Conservation (phyloP, 163 green algal species). For the Volvox carteri region DNA sequence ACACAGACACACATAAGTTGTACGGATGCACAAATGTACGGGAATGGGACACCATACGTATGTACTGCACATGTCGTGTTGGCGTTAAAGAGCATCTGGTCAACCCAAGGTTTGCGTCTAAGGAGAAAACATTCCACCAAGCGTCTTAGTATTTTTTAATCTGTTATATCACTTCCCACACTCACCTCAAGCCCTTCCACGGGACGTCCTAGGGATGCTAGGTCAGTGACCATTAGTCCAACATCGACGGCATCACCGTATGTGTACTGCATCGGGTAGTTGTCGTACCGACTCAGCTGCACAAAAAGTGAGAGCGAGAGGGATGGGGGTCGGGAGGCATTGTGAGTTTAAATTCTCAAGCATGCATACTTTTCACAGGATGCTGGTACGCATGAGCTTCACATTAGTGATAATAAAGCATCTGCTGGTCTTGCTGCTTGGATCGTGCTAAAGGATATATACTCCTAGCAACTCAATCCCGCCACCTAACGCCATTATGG, state of each 20-base stretch:
- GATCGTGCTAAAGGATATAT: too few relatives aligned
- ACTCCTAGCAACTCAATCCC: too few relatives aligned
- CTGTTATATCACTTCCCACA: neutral
- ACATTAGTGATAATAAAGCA: neutral
- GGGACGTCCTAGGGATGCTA: neutral
- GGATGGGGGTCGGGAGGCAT: too few relatives aligned
- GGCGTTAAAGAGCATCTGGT: too few relatives aligned
- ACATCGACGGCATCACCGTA: neutral
- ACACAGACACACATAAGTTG: too few relatives aligned
- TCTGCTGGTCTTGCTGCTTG: neutral
- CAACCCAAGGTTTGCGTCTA: neutral
- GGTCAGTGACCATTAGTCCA: neutral
- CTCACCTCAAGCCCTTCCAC: neutral
- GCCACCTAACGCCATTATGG: neutral
- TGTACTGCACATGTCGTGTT: too few relatives aligned
- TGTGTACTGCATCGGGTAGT: conserved; percentile 7
- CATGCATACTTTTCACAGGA: neutral
- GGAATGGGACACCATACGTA: neutral
- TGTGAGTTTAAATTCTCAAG: neutral
- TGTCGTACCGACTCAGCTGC: neutral
- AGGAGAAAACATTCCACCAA: neutral
- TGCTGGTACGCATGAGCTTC: neutral
- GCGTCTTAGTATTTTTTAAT: neutral
- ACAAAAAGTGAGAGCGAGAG: too few relatives aligned
- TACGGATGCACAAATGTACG: too few relatives aligned